Evolutionary conservation across 768 basidiomycete genomes (phyloP), one percentile per base, ranked within the genome.

Genomic region (Pilatotrama ljubarskyi): DNA sequence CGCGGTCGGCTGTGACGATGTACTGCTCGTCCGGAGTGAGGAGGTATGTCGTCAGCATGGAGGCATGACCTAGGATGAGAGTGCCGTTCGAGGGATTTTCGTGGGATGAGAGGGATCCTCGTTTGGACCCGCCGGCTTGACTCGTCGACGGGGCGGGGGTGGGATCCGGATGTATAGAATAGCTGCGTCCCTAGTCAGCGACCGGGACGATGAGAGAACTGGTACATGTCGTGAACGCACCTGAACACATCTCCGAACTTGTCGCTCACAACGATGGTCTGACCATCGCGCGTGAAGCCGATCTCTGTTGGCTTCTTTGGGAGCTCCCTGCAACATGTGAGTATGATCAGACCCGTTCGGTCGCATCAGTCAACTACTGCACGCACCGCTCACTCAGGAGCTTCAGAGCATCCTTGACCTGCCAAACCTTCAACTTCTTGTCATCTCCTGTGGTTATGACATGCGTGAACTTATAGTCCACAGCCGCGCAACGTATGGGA

Each of bases 191-290:
- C 10, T 7, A 24, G 43, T 49, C 50, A 59, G 18, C 51, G 22
- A 51, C 26, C 54, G 46, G 54, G 51, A 40, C 26, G 35, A 4
- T 8, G 3, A 25, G 8, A 18, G 32, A 54, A 44, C 22, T 7
- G 32, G 13, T 10, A 10, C 3, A 22, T 11, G 7, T 4, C 11
- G 18, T 20, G 14, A 9, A 42, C 46, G 13, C 50, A 90, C 92
- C 84, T 84, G 75, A 94, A 96, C 40, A 96, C 82, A 69, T 98
- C 96, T 0, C 96, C 96, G 63, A 97, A 95, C 74, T 97, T 98
- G 74, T 99, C 96, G 2, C 93, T 85, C 13, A 92, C 84, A 2
- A 98, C 72, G 59, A 99, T 86, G 0, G 81, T 85, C 61, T 83
- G 74, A 0, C 80, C 82, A 43, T 86, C 80, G 5, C 69, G 74